Base-by-base conservation (phyloP, 805 yeast species). In the Metschnikowia noctiluminum region DNA sequence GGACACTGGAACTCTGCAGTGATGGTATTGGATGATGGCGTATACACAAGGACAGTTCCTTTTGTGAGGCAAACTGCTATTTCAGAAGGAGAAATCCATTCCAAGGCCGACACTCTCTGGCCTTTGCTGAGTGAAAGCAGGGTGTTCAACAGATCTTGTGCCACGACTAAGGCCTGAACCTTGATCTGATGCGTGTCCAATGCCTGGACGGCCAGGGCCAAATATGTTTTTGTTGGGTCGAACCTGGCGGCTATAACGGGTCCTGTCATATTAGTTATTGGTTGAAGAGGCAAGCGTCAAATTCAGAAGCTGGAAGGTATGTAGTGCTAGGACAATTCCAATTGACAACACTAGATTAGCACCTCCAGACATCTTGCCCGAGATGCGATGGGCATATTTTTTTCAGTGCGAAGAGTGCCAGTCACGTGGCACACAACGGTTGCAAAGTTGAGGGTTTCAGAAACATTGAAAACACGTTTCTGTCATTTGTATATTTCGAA, bases 101-200 rank as follows among this genome's bases (percentile, higher is more conserved):
- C 58, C 43, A 86, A 48, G 32, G 70, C 68, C n/a, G 79, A 73
- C 35, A 80, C 69, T 56, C 71, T 70, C 35, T 71, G 64, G 30
- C 78, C 76, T 60, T 79, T 79, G 38, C 78, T 84, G 27, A 85
- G 68, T 12, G 74, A 71, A 57, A 78, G 77, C 16, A 80, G 81
- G 35, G 74, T 66, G 54, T 76, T 74, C 30, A 79, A 61, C 32
- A 70, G 56, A 13, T 74, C 62, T 28, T 69, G 74, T 10, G 80
- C 72, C 11, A 74, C 59, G 35, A 65, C 64, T 4, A 74, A 59
- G 15, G 85, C 75, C 59, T 82, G 84, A 2, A 86, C 87, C 48
- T 83, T 74, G 35, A 89, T 68, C 54, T 82, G 81, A 59, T 86
- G 92, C 6, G 82, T 73, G 63, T 87, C 92, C 50, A 89, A 75